Percentiles rank a stretch among this genome's conserved stretches.
Conservation (phyloP, 2,329 filamentous ascomycete genomes). For the Meredithiella fracta region DNA sequence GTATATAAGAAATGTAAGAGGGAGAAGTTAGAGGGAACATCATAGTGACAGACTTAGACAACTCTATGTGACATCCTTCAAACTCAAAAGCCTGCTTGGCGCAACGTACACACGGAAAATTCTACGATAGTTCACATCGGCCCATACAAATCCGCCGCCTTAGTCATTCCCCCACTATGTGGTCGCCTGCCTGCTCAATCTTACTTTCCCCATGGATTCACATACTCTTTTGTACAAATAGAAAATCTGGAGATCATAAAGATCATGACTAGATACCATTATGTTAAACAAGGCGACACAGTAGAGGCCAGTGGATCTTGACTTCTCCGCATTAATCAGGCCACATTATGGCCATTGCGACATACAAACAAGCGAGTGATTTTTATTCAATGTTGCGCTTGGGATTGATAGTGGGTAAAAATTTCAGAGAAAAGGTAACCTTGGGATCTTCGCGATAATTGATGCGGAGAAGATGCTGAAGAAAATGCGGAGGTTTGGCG, state of each 20-base stretch:
- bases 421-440: neutral
- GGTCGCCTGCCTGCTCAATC: no score
- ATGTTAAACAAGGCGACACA: neutral
- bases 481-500: slow-evolving; percentile 5
- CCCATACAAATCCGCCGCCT: no score
- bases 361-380: neutral
- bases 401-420: neutral
- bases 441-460: neutral
- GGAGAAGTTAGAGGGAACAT: no score
- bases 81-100: no score
- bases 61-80: no score
- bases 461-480: neutral
- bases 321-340: neutral
- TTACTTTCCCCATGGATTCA: no score
- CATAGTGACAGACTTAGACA: no score
- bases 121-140: no score
- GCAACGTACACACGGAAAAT: no score
- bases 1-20: no score
- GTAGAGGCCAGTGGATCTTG: neutral
- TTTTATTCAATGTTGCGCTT: neutral
- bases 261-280: neutral
- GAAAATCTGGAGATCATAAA: neutral
- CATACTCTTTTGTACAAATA: neutral
- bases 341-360: neutral
- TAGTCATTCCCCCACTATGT: no score